Percentiles rank a stretch among this genome's conserved stretches.
These are phyloP conservation scores for Cavenderia fasciculata DNA, from an alignment of 78 protist genomes.

Conservation along the genomic window DNA sequence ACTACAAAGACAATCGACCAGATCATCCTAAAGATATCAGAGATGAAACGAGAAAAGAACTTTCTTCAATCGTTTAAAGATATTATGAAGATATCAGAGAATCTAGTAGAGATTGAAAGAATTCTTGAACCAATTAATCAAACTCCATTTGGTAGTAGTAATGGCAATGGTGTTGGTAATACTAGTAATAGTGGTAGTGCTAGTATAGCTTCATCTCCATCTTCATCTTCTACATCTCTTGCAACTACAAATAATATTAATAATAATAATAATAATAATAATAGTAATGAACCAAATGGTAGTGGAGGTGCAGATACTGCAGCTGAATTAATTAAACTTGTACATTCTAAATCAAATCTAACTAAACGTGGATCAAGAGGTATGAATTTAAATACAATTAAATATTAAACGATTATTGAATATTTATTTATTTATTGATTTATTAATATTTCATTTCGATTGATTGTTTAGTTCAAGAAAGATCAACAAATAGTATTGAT, in stretches of 20 bases:
- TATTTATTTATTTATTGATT: no score
- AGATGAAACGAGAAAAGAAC: constrained; percentile 70
- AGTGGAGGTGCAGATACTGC: constrained; percentile 1
- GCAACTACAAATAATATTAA: background rate
- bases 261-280: no score
- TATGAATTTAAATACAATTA: background rate
- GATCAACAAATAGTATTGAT: constrained; percentile 57
- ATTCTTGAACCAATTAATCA: background rate
- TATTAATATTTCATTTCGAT: background rate
- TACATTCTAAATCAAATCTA: constrained; percentile 27
- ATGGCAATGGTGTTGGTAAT: no score
- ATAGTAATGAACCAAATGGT: no score
- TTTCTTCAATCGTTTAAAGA: constrained; percentile 63
- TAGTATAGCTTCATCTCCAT: background rate
- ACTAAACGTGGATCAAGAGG: constrained; percentile 4
- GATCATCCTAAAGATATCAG: constrained; percentile 40
- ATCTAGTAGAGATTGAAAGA: constrained; percentile 48
- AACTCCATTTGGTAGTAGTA: no score
- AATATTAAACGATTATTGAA: background rate
- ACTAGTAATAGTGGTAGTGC: no score
- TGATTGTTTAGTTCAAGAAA: background rate
- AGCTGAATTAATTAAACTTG: constrained; percentile 35
- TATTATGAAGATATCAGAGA: constrained; percentile 58
- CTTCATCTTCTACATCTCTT: background rate
- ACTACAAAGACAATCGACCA: constrained; percentile 61